A percentile compares a stretch with the other conserved stretches of the same genome.
Evolutionary conservation across 306 rosid species (phyloP).

Genomic region (Prunus davidiana): DNA sequence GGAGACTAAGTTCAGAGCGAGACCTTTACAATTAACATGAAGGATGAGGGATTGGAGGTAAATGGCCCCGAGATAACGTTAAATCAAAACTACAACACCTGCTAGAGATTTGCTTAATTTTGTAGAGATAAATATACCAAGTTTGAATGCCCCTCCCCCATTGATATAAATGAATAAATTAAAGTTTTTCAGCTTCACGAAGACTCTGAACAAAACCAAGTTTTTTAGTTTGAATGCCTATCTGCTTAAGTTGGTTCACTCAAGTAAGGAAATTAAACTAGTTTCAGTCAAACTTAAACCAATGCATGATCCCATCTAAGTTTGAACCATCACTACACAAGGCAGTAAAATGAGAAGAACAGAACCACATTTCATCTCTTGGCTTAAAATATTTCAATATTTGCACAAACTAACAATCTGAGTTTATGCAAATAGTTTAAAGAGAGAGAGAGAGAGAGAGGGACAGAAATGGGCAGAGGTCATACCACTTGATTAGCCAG

Average conservation of each 20-base stretch:
- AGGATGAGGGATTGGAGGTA: background rate
- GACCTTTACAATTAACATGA: background rate
- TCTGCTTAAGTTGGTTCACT: background rate
- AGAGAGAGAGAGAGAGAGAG: background rate
- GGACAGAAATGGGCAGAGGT: background rate
- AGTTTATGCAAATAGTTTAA: background rate
- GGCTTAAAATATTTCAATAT: background rate
- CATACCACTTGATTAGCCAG: slow-evolving; percentile 80
- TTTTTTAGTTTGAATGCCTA: background rate
- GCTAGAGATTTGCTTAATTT: background rate
- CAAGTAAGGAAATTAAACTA: background rate
- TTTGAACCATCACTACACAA: background rate
- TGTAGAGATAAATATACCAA: background rate
- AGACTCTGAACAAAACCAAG: background rate
- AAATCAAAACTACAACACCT: background rate
- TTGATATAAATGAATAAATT: background rate
- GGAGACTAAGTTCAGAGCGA: background rate
- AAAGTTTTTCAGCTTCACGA: background rate
- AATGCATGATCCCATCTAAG: background rate
- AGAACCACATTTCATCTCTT: background rate
- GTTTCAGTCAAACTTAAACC: background rate
- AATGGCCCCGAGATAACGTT: background rate
- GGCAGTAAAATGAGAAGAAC: background rate
- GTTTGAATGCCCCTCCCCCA: background rate
- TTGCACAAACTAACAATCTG: background rate